Evolutionary conservation across 768 basidiomycete genomes (phyloP).

Genomic region (Lactarius hengduanensis): DNA sequence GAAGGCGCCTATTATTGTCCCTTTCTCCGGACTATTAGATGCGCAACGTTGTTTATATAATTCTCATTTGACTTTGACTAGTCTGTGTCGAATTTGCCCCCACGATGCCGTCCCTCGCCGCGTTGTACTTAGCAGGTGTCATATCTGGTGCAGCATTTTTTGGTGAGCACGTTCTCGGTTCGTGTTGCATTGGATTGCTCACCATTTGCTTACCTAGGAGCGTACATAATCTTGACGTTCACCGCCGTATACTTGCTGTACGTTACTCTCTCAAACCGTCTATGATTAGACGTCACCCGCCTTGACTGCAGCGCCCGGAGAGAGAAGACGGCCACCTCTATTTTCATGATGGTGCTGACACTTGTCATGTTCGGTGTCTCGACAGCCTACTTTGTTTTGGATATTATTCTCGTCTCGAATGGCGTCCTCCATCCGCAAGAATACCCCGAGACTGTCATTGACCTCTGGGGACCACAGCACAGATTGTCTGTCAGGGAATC

Average conservation of each 20-base stretch:
- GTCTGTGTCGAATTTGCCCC: neutral
- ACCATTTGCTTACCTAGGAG: constrained; percentile 6
- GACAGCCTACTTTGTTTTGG: constrained; percentile 10
- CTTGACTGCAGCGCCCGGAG: constrained; percentile 6
- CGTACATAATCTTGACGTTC: constrained; percentile 9
- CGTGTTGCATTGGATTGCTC: neutral
- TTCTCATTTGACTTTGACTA: no score
- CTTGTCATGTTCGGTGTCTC: constrained; percentile 22
- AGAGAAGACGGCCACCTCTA: constrained; percentile 11
- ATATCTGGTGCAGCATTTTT: constrained; percentile 11
- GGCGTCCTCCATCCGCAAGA: constrained; percentile 14
- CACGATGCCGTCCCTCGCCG: constrained; percentile 10
- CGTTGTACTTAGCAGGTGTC: constrained; percentile 6
- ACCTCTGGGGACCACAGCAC: constrained; percentile 2
- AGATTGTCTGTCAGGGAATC: constrained; percentile 11
- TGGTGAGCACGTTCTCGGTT: constrained; percentile 7
- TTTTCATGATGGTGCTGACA: constrained; percentile 17
- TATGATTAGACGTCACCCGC: neutral
- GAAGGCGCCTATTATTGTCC: constrained; percentile 1
- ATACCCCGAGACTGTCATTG: constrained; percentile 7
- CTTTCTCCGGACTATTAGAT: neutral
- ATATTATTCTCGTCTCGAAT: constrained; percentile 6
- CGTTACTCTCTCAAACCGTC: neutral
- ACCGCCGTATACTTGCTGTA: constrained; percentile 21
- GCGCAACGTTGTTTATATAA: constrained; percentile 8